These are phyloP conservation scores for Neurospora discreta DNA, from an alignment of 495 filamentous ascomycete species.

Conservation along the genomic window DNA sequence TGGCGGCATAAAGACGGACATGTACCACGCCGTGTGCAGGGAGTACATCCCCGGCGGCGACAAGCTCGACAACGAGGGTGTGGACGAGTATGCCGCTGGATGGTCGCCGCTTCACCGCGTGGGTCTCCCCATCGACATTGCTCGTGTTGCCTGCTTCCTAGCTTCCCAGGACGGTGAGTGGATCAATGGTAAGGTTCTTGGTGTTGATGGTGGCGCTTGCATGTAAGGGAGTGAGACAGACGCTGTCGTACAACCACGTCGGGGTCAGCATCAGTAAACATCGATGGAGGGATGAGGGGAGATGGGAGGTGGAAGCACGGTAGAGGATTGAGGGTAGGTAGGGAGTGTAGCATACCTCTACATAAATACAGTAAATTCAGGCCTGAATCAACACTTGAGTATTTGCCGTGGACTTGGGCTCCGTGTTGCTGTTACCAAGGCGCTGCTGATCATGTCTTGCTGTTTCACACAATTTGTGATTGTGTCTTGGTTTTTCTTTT, in stretches of 20 bases:
- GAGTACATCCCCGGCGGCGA: slow-evolving; percentile 53
- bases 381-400: too few relatives aligned
- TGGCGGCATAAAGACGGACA: slow-evolving; percentile 59
- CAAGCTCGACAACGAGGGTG: slow-evolving; percentile 30
- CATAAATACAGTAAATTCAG: too few relatives aligned
- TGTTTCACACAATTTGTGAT: not conserved
- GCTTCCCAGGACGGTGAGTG: slow-evolving; percentile 55
- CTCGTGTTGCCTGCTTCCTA: slow-evolving; percentile 53
- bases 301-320: not conserved
- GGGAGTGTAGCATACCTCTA: not conserved
- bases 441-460: not conserved
- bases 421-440: not conserved
- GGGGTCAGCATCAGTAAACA: not conserved
- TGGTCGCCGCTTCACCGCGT: slow-evolving; percentile 51
- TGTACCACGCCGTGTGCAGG: slow-evolving; percentile 54
- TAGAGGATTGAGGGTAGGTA: not conserved
- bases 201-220: slow-evolving; percentile 36
- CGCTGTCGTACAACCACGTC: not conserved
- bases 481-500: too few relatives aligned
- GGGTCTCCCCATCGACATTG: slow-evolving; percentile 52
- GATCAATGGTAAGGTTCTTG: slow-evolving; percentile 51
- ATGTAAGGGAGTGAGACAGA: slow-evolving; percentile 24
- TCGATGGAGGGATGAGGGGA: not conserved
- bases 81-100: slow-evolving; percentile 37
- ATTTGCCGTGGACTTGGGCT: too few relatives aligned